Percentiles rank a stretch among this genome's conserved stretches.
Conservation (phyloP, 1,284 basidiomycete genomes). For the Inonotus obliquus region DNA sequence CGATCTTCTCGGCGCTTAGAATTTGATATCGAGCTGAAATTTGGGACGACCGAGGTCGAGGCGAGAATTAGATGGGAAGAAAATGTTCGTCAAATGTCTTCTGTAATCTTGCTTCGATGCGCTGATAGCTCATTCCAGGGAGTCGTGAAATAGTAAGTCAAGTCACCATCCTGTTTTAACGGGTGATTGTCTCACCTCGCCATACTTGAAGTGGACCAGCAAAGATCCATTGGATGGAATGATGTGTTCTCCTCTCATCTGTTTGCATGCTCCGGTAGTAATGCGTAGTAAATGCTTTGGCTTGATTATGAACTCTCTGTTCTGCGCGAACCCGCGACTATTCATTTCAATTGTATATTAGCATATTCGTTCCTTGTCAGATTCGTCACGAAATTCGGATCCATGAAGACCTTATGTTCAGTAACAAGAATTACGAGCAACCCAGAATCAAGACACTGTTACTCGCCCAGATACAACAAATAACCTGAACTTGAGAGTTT, state of each 20-base stretch:
- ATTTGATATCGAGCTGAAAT: slow-evolving; percentile 76
- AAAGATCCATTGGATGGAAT: not conserved
- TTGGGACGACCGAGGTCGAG: slow-evolving; percentile 68
- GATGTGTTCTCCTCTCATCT: not conserved
- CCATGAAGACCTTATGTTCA: no score
- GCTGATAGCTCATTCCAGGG: slow-evolving; percentile 36
- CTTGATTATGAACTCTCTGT: no score
- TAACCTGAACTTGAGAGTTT: no score
- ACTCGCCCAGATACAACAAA: no score
- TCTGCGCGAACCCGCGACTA: no score
- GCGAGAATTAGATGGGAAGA: slow-evolving; percentile 77
- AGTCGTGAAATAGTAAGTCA: slow-evolving; percentile 54
- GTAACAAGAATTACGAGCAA: no score
- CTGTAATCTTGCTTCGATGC: not conserved
- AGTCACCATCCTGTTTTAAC: not conserved
- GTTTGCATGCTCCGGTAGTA: not conserved
- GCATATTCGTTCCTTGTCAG: no score
- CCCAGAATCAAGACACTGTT: no score
- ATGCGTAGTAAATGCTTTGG: no score
- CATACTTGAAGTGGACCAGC: not conserved
- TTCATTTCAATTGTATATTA: no score
- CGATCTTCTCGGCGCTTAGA: slow-evolving; percentile 51
- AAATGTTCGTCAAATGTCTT: slow-evolving; percentile 43
- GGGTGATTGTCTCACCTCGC: not conserved
- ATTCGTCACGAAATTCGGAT: no score